A percentile compares a stretch with the other conserved stretches of the same genome.
Conservation (phyloP, 768 basidiomycete species). For the Favolaschia claudopus region DNA sequence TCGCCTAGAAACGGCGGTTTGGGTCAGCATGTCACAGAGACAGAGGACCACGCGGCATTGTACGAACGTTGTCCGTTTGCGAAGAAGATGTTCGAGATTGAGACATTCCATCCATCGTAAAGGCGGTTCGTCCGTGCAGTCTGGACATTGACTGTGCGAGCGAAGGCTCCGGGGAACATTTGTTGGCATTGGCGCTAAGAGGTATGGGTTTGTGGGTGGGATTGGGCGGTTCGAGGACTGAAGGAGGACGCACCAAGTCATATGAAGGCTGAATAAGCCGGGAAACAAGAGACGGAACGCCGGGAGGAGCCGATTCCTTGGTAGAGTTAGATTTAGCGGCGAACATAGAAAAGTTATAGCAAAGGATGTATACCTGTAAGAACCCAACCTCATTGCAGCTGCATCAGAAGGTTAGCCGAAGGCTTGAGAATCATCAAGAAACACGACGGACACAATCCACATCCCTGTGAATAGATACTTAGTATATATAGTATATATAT, state of each 20-base stretch:
- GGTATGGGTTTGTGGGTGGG: not conserved
- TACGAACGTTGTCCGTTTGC: slow-evolving; percentile 71
- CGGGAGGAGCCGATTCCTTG: slow-evolving; percentile 52
- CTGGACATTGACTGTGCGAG: slow-evolving; percentile 51
- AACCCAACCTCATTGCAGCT: slow-evolving; percentile 79
- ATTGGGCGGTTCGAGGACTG: not conserved
- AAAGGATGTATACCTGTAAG: slow-evolving; percentile 44
- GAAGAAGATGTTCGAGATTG: slow-evolving; percentile 67
- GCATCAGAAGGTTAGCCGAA: slow-evolving; percentile 2
- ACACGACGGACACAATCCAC: slow-evolving; percentile 66
- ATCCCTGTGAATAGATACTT: slow-evolving; percentile 42
- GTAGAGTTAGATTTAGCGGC: not conserved
- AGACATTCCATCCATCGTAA: slow-evolving; percentile 72
- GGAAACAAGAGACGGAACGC: slow-evolving; percentile 55
- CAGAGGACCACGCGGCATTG: not conserved
- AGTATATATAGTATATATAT: not conserved
- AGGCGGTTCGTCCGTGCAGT: slow-evolving; percentile 50
- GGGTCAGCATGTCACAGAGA: not conserved
- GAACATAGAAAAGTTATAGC: not conserved
- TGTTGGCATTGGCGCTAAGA: slow-evolving; percentile 73
- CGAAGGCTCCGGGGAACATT: slow-evolving; percentile 71
- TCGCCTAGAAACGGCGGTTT: slow-evolving; percentile 52
- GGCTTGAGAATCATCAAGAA: not conserved
- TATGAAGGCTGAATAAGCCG: slow-evolving; percentile 62
- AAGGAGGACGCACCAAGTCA: slow-evolving; percentile 51